These are phyloP conservation scores for Metschnikowia lochheadii DNA, from an alignment of 805 yeast species.

Conservation along the genomic window DNA sequence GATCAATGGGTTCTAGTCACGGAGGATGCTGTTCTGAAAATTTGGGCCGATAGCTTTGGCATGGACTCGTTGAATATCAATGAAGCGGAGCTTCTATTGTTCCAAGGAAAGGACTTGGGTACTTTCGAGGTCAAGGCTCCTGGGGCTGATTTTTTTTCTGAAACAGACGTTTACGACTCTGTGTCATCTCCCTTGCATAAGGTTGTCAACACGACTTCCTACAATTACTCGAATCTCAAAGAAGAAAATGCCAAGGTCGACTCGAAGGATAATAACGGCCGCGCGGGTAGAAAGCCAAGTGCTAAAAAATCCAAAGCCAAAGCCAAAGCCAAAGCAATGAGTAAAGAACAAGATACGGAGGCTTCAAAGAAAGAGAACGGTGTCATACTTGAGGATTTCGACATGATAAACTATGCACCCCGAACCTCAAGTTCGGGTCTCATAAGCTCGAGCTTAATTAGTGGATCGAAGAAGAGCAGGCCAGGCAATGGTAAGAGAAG, in stretches of 20 bases:
- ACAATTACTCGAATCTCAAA: conserved; percentile 10
- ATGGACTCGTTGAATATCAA: conserved; percentile 48
- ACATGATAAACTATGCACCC: conserved; percentile 16
- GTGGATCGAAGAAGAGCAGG: conserved; percentile 1
- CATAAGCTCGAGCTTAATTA: conserved; percentile 8
- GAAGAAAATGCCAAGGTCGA: neutral
- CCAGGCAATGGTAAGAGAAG: neutral
- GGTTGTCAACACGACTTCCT: conserved; percentile 14
- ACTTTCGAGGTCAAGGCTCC: conserved; percentile 23
- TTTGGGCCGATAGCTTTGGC: conserved; percentile 54
- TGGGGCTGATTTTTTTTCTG: conserved; percentile 21
- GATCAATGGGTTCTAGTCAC: conserved; percentile 56
- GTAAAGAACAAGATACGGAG: neutral
- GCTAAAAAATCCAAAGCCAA: neutral
- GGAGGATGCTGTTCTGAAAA: conserved; percentile 52
- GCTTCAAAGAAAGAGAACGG: conserved; percentile 7
- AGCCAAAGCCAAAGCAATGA: neutral
- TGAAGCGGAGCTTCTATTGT: conserved; percentile 45
- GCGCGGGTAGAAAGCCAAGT: neutral
- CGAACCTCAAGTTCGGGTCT: conserved; percentile 10
- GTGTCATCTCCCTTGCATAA: conserved; percentile 11
- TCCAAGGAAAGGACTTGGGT: conserved; percentile 34
- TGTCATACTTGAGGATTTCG: conserved; percentile 14
- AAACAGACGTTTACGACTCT: conserved; percentile 11
- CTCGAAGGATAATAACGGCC: neutral